These are phyloP conservation scores for Plectosphaerella sp. DNA, from an alignment of 2,329 filamentous ascomycete genomes.

Conservation along the genomic window DNA sequence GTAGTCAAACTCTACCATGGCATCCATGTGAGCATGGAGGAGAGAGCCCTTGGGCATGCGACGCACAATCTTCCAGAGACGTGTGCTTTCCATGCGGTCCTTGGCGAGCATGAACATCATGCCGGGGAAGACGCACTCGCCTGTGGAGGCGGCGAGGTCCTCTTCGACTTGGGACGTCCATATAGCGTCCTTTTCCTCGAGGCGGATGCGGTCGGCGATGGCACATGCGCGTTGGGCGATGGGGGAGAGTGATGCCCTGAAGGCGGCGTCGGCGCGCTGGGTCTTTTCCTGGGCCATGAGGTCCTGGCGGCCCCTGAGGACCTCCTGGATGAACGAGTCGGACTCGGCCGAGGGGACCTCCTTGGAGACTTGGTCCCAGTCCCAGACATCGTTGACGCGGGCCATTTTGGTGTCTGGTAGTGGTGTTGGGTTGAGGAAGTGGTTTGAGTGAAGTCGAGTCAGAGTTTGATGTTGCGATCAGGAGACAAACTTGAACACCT, in stretches of 20 bases:
- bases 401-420: too few species aligned
- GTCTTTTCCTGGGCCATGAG: conserved; percentile 78
- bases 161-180: conserved; percentile 76
- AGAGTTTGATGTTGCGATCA: too few species aligned
- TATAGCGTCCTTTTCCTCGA: conserved; percentile 68
- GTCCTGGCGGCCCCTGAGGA: conserved; percentile 51
- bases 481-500: too few species aligned
- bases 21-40: conserved; percentile 83
- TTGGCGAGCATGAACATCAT: conserved; percentile 93
- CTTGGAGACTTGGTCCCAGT: not conserved
- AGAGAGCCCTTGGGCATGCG: conserved; percentile 86
- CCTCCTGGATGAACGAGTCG: not conserved
- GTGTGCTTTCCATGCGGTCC: conserved; percentile 77
- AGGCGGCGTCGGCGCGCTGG: conserved; percentile 68
- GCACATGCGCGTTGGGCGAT: conserved; percentile 72
- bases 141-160: conserved; percentile 55
- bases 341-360: not conserved
- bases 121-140: conserved; percentile 70
- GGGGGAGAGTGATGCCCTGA: conserved; percentile 71
- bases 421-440: too few species aligned
- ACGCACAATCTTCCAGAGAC: conserved; percentile 79
- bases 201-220: conserved; percentile 76
- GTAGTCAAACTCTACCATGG: conserved; percentile 85
- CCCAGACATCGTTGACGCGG: too few species aligned
- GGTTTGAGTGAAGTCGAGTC: too few species aligned